Base-by-base conservation (phyloP, 176 grass and related monocot genomes). In the Carex cristatella region DNA sequence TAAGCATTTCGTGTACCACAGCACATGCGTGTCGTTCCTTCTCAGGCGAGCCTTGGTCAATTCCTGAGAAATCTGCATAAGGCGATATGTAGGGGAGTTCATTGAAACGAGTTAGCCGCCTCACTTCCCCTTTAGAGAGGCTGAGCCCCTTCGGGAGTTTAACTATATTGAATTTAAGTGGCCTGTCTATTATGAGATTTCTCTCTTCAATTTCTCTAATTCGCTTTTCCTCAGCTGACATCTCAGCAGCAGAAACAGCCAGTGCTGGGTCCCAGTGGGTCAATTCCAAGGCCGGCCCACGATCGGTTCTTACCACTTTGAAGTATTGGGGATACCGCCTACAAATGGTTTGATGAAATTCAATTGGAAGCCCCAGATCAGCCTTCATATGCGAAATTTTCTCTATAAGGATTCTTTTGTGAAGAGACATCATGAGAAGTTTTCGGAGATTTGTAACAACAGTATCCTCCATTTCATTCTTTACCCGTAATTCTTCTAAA, bases 1-100 rank as follows among this genome's bases (percentile, higher is more conserved):
- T 95, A 2, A 99, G 63, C 3, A 99, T 92, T 77, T 99, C 96
- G 56, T 99, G 96, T 55, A 99, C 91, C 23, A 99, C 96, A 0
- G 3, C 85, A 12, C 96, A 99, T 4, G 93, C 96, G 40, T 99
- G 96, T 61, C 93, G 93, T 84, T 99, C 96, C 87, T 99, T 99
- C 85, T 91, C 87, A 23, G 65, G 9, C 0, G 91, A 90, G n/a
- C 38, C 38, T 93, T 93, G 0, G 96, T 59, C 85, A 81, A 98
- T 74, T 40, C 88, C 88, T 0, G 93, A 99, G 89, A 92, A 95
- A 81, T 99, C 93, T 12, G 96, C 84, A 55, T 95, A 99, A 0
- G 96, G 96, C 0, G 93, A 99, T 79, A 94, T 94, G 81, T 89
- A 95, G 0, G 91, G 88, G 72, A 99, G 87, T 69, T 93, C 89